Evolutionary conservation across 768 basidiomycete genomes (phyloP).

Genomic region (Lactifluus piperatus): DNA sequence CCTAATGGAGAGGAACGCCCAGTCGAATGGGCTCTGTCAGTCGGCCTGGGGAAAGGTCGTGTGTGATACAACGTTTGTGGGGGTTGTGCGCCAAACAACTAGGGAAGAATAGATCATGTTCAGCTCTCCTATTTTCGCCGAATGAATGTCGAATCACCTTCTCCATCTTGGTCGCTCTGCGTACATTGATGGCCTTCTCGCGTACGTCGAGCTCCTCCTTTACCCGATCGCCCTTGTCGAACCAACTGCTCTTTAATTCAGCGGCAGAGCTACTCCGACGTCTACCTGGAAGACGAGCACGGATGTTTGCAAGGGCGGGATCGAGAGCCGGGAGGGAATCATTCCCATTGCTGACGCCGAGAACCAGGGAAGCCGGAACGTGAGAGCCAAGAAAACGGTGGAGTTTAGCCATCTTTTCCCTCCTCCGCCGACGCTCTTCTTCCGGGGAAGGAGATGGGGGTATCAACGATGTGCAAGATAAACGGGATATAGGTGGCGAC

Average conservation of each 20-base stretch:
- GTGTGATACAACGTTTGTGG: slow-evolving; percentile 75
- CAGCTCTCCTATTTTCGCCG: neutral
- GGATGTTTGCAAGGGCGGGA: slow-evolving; percentile 17
- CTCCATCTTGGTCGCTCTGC: slow-evolving; percentile 81
- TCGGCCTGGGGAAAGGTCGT: slow-evolving; percentile 36
- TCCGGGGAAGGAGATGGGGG: slow-evolving; percentile 38
- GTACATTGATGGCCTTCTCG: slow-evolving; percentile 75
- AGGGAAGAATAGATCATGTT: neutral
- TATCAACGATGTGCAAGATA: slow-evolving; percentile 36
- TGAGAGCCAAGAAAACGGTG: slow-evolving; percentile 82
- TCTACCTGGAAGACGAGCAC: slow-evolving; percentile 30
- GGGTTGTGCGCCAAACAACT: slow-evolving; percentile 80
- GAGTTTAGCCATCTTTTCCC: slow-evolving; percentile 70
- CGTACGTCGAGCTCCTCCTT: slow-evolving; percentile 62
- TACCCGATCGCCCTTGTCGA: slow-evolving; percentile 49
- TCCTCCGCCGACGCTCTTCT: slow-evolving; percentile 55
- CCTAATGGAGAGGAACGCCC: slow-evolving; percentile 1
- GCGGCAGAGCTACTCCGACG: slow-evolving; percentile 47
- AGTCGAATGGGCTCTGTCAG: slow-evolving; percentile 6
- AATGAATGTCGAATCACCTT: slow-evolving; percentile 41
- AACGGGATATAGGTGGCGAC: slow-evolving; percentile 30
- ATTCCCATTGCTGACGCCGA: slow-evolving; percentile 35
- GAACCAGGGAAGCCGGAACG: slow-evolving; percentile 61
- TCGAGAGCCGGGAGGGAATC: slow-evolving; percentile 27
- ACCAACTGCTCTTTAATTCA: slow-evolving; percentile 40